Evolutionary conservation across 2,329 filamentous ascomycete genomes (phyloP).

Genomic region (Trichoderma oligosporum): DNA sequence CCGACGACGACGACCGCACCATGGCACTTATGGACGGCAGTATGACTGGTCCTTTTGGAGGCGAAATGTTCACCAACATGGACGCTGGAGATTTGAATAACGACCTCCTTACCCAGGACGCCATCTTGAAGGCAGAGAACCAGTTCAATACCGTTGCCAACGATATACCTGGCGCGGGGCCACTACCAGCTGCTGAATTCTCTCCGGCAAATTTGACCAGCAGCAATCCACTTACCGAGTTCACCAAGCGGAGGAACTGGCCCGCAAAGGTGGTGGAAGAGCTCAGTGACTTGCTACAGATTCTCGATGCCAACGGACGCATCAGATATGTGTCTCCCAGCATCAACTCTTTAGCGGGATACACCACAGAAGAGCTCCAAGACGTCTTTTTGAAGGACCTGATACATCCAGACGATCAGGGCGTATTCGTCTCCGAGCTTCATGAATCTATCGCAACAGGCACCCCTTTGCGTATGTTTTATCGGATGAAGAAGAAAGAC

Average conservation of each 20-base stretch:
- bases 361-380: conserved; percentile 64
- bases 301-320: conserved; percentile 78
- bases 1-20: neutral
- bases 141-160: conserved; percentile 35
- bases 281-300: conserved; percentile 81
- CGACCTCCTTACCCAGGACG: conserved; percentile 22
- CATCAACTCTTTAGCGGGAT: conserved; percentile 70
- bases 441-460: conserved; percentile 82
- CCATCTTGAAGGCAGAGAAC: conserved; percentile 33
- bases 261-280: conserved; percentile 85
- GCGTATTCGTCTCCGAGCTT: conserved; percentile 80
- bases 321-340: conserved; percentile 85
- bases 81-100: conserved; percentile 28
- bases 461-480: conserved; percentile 78
- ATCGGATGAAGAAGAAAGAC: conserved; percentile 74
- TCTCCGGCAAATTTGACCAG: conserved; percentile 33
- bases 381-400: conserved; percentile 75
- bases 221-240: conserved; percentile 49
- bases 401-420: conserved; percentile 80
- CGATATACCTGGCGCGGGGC: conserved; percentile 41
- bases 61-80: conserved; percentile 43
- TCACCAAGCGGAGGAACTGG: conserved; percentile 68
- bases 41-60: conserved; percentile 12
- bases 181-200: conserved; percentile 40
- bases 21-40: conserved; percentile 19